Evolutionary conservation across 1,284 basidiomycete species (phyloP).

Genomic region (Paramarasmius palmivorus): DNA sequence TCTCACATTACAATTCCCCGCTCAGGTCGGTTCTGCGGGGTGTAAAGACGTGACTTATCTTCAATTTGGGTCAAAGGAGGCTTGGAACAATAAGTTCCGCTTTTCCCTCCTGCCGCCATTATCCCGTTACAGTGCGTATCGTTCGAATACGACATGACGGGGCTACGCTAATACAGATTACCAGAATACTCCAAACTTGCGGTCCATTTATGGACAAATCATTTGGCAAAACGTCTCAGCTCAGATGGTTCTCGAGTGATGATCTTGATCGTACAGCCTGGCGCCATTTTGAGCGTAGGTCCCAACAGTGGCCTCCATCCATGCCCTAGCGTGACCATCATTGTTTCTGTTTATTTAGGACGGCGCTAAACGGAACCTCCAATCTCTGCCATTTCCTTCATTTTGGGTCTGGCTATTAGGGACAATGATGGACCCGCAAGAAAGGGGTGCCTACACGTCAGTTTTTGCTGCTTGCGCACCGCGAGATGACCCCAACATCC

Average conservation of each 20-base stretch:
- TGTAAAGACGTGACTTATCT: neutral
- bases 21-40: conserved; percentile 3
- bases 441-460: conserved; percentile 20
- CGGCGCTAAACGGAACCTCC: conserved; percentile 21
- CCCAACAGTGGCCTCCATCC: too few relatives aligned
- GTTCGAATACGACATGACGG: neutral
- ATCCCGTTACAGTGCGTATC: neutral
- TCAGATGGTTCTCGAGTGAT: neutral
- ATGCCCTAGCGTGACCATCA: too few relatives aligned
- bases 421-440: conserved; percentile 23
- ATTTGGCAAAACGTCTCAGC: neutral
- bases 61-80: neutral
- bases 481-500: conserved; percentile 14
- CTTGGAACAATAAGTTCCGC: conserved; percentile 1
- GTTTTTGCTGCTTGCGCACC: conserved; percentile 22
- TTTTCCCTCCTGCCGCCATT: conserved; percentile 1
- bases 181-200: conserved; percentile 5
- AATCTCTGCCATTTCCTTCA: conserved; percentile 17
- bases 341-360: neutral
- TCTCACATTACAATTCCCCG: neutral
- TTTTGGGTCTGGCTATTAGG: conserved; percentile 23
- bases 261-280: conserved; percentile 2
- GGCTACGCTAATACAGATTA: neutral
- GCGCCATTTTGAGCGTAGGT: conserved; percentile 11
- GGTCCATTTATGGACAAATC: neutral